Percentiles rank a stretch among this genome's conserved stretches.
These are phyloP conservation scores for Diutina ranongensis DNA, from an alignment of 1,139 yeast genomes.

Conservation along the genomic window DNA sequence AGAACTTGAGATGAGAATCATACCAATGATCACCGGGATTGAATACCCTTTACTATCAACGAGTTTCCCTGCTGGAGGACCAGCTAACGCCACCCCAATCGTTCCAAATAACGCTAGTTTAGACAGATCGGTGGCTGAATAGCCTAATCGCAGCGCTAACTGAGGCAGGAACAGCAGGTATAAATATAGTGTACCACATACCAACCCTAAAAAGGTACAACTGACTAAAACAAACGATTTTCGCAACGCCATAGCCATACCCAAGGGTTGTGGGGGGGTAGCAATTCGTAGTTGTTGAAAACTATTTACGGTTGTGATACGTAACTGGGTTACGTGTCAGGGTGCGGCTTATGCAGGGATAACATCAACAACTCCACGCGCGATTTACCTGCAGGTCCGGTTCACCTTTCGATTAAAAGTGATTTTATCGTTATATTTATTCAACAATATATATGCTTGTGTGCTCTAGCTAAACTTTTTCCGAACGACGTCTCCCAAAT, in stretches of 20 bases:
- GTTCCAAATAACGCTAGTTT: constrained; percentile 49
- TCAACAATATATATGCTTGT: too few relatives aligned
- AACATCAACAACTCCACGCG: background rate
- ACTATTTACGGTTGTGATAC: too few relatives aligned
- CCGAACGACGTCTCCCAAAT: too few relatives aligned
- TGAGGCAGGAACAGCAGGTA: constrained; percentile 59
- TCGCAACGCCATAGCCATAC: constrained; percentile 7
- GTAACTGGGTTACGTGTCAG: background rate
- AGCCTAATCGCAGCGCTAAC: constrained; percentile 37
- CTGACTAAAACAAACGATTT: constrained; percentile 28
- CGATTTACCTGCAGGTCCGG: too few relatives aligned
- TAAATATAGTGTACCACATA: constrained; percentile 50
- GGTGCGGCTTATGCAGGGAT: background rate
- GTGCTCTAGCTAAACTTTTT: too few relatives aligned
- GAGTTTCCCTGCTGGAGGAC: constrained; percentile 46
- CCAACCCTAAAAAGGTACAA: constrained; percentile 40
- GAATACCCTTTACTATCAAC: constrained; percentile 48
- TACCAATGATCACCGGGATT: constrained; percentile 32
- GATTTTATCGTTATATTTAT: too few relatives aligned
- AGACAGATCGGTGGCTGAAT: constrained; percentile 45
- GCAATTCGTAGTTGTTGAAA: too few relatives aligned
- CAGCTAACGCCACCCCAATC: constrained; percentile 44
- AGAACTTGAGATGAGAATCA: constrained; percentile 28
- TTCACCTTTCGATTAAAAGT: too few relatives aligned
- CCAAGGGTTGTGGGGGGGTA: too few relatives aligned